Conservation (phyloP, 306 rosid species). For the Trifolium pratense region DNA sequence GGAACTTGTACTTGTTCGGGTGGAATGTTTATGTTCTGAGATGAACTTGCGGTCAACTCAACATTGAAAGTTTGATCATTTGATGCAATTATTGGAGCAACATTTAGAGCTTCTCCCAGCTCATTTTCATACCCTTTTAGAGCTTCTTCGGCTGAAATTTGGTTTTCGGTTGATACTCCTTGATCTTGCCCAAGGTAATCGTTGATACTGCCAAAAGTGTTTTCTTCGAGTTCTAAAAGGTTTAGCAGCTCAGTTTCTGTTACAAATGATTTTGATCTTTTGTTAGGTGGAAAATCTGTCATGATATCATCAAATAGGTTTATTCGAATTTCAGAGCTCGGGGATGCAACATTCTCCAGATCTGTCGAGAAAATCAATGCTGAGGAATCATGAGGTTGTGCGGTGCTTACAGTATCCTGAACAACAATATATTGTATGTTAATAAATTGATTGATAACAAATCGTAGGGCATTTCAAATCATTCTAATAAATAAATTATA, state of each 20-base stretch:
- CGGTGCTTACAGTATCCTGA: background rate
- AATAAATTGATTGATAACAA: too few relatives aligned
- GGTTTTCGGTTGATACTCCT: background rate
- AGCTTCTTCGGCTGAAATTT: background rate
- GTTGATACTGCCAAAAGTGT: background rate
- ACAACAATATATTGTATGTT: background rate
- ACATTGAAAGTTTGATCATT: background rate
- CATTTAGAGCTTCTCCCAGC: background rate
- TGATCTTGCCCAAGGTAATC: background rate
- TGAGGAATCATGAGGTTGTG: background rate
- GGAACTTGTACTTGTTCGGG: too few relatives aligned
- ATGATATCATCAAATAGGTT: background rate
- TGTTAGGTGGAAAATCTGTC: background rate
- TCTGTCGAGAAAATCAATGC: background rate
- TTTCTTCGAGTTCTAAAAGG: background rate
- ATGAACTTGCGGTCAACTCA: background rate
- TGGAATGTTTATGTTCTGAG: background rate
- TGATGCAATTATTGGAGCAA: background rate
- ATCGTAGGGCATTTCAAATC: background rate
- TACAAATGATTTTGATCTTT: background rate
- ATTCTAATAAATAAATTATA: background rate
- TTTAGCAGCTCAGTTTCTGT: background rate
- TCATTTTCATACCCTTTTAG: background rate
- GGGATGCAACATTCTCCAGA: background rate
- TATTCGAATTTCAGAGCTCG: background rate